Evolutionary conservation across 345 rosid species (phyloP), one percentile per base, ranked within the genome.

Genomic region (Gossypium herbaceum): DNA sequence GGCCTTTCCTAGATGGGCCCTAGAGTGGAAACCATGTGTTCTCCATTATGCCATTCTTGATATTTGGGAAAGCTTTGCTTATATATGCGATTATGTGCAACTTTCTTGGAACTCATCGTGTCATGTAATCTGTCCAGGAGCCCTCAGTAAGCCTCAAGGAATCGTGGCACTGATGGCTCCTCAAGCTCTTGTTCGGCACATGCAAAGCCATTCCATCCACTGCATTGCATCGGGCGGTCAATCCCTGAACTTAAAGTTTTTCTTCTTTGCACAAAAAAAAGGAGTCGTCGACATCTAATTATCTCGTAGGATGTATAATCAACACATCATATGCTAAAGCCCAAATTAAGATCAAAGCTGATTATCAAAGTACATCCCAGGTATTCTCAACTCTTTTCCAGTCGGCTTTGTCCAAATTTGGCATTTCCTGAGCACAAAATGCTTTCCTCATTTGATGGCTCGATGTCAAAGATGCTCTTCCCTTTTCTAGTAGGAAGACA

Each of bases 201-300:
- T 93, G 99, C 98, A 90, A 80, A 85, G 83, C 79, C 84, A 90
- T 76, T 93, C 93, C 60, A 84, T 93, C 77, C 96, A 91, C 57
- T 95, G 98, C 83, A 95, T 93, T 43, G 99, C 96, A 67, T 93
- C 98, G 0, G 99, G 99, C 0, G 99, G 98, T 47, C 97, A 92
- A 79, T 83, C 93, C 12, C 93, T 96, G 12, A 90, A 87, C 87
- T 90, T 90, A 76, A 95, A 92, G 84, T 95, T 95, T 75, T 95
- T 95, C 91, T 93, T 95, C 90, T 89, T 90, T 59, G 94, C 96
- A 22, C 94, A 95, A 61, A 95, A 29, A 93, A 84, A 92, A 85
- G 1, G 92, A 90, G 78, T 95, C 86, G 5, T 48, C 13, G 55
- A 34, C 89, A 10, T 90, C 86, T 12, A 83, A 76, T 73, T 91